Base-by-base conservation (phyloP, 768 basidiomycete species). In the Pilatotrama ljubarskyi region DNA sequence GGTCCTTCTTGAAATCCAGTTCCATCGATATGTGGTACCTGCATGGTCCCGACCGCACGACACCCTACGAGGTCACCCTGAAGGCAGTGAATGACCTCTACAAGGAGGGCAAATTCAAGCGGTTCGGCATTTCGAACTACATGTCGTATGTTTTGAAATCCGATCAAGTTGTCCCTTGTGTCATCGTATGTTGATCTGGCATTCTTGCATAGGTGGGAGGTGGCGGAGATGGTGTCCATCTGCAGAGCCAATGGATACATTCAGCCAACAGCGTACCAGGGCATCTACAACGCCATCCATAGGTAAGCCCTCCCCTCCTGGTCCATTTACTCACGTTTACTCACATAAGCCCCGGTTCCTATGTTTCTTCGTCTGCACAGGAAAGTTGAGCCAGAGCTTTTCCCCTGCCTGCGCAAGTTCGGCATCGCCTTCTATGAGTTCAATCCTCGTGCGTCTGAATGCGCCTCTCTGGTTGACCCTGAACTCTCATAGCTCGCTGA, bases 81-180 rank as follows among this genome's bases (percentile, higher is more conserved):
- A 75, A 75, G 55, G 78, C 73, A 0, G 75, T 81, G 26, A 71
- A 84, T 66, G 76, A 82, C 25, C 71, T 82, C 6, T 70, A 84
- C 74, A 75, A 79, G 61, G 79, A 81, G 65, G 82, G 84, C 3
- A 75, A 80, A 64, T 84, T 85, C 71, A 74, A 78, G 46, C 73
- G 76, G 48, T 75, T 80, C 59, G 80, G 77, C 1, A 70, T 81
- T 55, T 76, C 74, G 59, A 79, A 82, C 70, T 81, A 73, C 64
- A 71, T 72, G 63, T 65, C 76, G 67, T 80, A 72, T 59, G 78
- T 68, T 15, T 32, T 15, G 5, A 5, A 32, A n/a, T 18, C 26
- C 24, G 26, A n/a, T 37, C 36, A 37, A 37, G 5, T 14, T 17
- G 15, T 17, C 4, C 48, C n/a, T n/a, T n/a, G n/a, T n/a, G n/a